Conservation (phyloP, 306 rosid species). For the Rosa chinensis region DNA sequence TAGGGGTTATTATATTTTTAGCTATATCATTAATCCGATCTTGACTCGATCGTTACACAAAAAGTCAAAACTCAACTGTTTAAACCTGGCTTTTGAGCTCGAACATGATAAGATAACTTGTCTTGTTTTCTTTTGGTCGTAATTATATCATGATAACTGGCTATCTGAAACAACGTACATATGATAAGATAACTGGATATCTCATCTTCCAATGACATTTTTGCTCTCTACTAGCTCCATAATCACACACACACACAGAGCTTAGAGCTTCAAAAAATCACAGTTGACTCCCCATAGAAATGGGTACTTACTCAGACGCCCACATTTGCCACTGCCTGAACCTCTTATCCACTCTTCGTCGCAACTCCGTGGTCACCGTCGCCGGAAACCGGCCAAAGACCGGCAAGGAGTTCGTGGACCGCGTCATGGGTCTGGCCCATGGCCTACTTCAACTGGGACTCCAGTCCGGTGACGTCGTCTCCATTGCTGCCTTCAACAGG, state of each 20-base stretch:
- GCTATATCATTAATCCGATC: background rate
- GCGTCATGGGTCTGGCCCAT: constrained; percentile 53
- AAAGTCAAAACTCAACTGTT: background rate
- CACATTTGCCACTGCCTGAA: constrained; percentile 84
- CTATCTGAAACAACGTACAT: background rate
- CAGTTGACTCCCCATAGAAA: constrained; percentile 15
- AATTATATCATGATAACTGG: background rate
- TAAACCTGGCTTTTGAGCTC: background rate
- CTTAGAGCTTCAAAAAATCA: background rate
- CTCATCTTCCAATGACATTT: background rate
- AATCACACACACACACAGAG: background rate
- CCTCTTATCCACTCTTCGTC: constrained; percentile 44
- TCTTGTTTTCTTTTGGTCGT: background rate
- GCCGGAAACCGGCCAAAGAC: constrained; percentile 45
- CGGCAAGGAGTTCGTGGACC: constrained; percentile 52
- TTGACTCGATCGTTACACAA: background rate
- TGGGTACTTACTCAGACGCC: constrained; percentile 43
- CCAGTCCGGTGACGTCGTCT: constrained; percentile 60
- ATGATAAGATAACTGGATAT: background rate
- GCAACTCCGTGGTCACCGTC: constrained; percentile 37
- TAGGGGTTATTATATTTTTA: no score
- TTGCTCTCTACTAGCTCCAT: background rate
- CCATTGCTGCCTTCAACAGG: constrained; percentile 86
- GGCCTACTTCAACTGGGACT: constrained; percentile 62
- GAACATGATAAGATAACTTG: constrained; percentile 3